Evolutionary conservation across 163 green algal species (phyloP).

Genomic region (Chloromonas sp.): DNA sequence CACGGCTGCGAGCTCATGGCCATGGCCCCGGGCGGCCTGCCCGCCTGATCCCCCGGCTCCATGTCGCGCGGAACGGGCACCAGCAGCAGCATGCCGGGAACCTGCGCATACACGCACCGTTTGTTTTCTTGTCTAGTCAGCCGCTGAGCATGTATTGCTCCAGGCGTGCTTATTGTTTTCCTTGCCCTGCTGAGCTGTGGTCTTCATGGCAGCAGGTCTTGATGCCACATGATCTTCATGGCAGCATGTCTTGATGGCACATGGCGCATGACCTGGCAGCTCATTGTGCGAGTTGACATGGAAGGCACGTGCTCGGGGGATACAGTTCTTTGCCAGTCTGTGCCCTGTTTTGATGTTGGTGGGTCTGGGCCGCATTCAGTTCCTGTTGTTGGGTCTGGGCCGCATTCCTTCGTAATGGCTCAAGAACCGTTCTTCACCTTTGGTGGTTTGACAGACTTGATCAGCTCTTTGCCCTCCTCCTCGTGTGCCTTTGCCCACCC

Average conservation of each 20-base stretch:
- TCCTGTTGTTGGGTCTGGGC: not conserved
- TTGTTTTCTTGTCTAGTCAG: not conserved
- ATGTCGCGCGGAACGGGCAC: not conserved
- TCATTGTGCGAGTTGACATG: not conserved
- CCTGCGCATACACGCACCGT: not conserved
- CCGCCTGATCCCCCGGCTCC: not conserved
- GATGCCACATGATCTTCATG: not conserved
- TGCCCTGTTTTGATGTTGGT: not conserved
- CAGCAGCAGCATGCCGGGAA: not conserved
- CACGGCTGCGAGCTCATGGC: not conserved
- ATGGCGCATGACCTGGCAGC: not conserved
- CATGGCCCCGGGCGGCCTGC: not conserved
- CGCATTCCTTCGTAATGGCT: not conserved
- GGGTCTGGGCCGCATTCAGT: not conserved
- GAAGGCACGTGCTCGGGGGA: no score
- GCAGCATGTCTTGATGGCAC: not conserved
- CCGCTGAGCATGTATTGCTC: not conserved
- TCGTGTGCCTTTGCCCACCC: slow-evolving; percentile 17
- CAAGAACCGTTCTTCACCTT: not conserved
- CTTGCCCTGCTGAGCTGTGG: not conserved
- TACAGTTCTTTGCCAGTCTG: no score
- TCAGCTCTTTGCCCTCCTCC: not conserved
- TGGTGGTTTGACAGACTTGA: not conserved
- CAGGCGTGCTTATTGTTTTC: not conserved
- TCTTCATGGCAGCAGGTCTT: not conserved